Percentiles rank a stretch among this genome's conserved stretches.
Conservation (phyloP, 306 rosid species). For the Chamaecrista fasciculata region DNA sequence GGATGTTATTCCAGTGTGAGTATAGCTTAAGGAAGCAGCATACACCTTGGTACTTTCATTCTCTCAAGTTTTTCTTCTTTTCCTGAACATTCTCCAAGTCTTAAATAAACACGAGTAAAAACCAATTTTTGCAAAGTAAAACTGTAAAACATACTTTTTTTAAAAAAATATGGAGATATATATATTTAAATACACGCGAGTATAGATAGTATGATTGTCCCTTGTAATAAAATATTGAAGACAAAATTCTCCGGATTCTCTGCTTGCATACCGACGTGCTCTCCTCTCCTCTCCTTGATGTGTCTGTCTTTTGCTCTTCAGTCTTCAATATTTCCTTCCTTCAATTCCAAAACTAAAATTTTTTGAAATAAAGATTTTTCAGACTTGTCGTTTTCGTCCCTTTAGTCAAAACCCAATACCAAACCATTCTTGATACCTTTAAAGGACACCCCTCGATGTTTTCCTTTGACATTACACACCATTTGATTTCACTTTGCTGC, state of each 20-base stretch:
- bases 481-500: conserved; percentile 30
- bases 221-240: neutral
- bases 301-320: conserved; percentile 33
- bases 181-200: neutral
- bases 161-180: no score
- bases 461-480: conserved; percentile 33
- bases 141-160: neutral
- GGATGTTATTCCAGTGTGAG: no score
- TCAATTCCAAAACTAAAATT: conserved; percentile 24
- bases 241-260: conserved; percentile 41
- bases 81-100: no score
- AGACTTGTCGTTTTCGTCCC: conserved; percentile 47
- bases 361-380: conserved; percentile 12
- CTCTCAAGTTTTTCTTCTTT: no score
- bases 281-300: conserved; percentile 35
- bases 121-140: neutral
- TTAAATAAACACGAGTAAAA: neutral
- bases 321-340: conserved; percentile 6
- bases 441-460: conserved; percentile 29
- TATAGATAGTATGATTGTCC: neutral
- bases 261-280: conserved; percentile 42
- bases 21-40: no score
- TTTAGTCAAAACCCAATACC: conserved; percentile 55
- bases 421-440: conserved; percentile 41
- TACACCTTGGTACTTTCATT: no score